Evolutionary conservation across 352 stramenopile species (phyloP), one percentile per base, ranked within the genome.

Genomic region (Blastocystis sp.): DNA sequence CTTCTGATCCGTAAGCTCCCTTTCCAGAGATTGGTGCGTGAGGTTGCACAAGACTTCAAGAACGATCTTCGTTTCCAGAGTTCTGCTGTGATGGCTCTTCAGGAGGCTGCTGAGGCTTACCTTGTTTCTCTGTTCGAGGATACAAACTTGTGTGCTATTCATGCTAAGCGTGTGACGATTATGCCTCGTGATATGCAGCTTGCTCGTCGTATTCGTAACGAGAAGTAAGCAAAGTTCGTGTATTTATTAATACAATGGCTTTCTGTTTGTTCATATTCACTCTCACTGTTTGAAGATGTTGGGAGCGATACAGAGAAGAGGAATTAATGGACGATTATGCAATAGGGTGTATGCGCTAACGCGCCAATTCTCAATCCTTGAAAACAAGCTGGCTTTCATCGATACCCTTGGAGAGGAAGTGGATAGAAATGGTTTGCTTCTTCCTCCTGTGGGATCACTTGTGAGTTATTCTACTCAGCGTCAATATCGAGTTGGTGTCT

Each of bases 11-110:
- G 92, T 73, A 94, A 94, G 89, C 88, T 93, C 42, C 92, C 92
- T 21, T 94, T 91, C 89, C 88, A 90, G 86, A 74, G 89, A 57
- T 85, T 91, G 39, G 89, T 91, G 7, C 88, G 89, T 87, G 89
- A 91, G 88, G 94, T 95, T 88, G 92, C 92, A 57, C 92, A 94
- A 90, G 91, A 95, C 88, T 94, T 94, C 91, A 95, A 95, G 90
- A 97, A 93, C n/a, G 95, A 98, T 90, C 91, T 97, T 88, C 93
- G 95, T 74, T 98, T 98, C 91, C 95, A 98, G 92, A 93, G 91
- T 71, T 97, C 94, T 56, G 95, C 95, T 56, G 93, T 96, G 74
- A 89, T 96, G 73, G 93, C 93, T 49, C 91, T 96, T 39, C 93
- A 97, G 91, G 93, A 97, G 89, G 93, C 94, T 46, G 92, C 93